Evolutionary conservation across 2,329 filamentous ascomycete species (phyloP), one percentile per base, ranked within the genome.

Genomic region (Neurospora sp.): DNA sequence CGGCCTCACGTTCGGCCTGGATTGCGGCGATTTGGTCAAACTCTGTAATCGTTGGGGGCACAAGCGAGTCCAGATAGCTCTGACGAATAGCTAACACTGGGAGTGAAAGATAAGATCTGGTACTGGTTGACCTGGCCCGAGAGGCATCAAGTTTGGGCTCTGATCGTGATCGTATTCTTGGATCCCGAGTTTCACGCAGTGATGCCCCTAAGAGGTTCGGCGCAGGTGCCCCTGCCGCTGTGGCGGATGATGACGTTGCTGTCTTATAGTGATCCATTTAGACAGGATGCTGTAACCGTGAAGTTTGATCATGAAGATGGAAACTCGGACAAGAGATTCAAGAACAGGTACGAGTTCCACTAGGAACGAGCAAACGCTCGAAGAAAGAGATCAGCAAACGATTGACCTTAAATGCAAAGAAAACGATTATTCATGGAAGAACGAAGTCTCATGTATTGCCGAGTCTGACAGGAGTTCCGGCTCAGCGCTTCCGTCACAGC

Each of bases 11-110:
- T 69, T 74, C 68, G 40, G 52, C 68, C 36, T 76, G 74, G 17
- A 74, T 69, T 8, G 72, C 68, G 67, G 74, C 69, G n/a, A 76
- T 75, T 23, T 72, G 74, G 23, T 67, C 67, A n/a, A 76, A 72
- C 41, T 76, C 71, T 33, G 74, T 73, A 6, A 69, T 70, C 2
- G 73, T 72, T 5, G 75, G 75, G 5, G 70, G 65, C 2, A 70
- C 68, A 5, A 76, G 71, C 11, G 73, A 75, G 72, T 74, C 71
- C 17, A 76, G 66, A 40, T 75, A 75, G 19, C 72, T 70, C 38
- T 69, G 69, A 33, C 52, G 52, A 62, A 62, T 28, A 17, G 52
- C 28, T 17, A 8, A 62, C 4, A 8, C 23, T 36, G 52, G 52
- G 8, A 62, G 52, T 8, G 52, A 62, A 4, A 33, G 28, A 3